phyloP scores from a whole-genome alignment of 192 early-diverging fungal genomes.

The Lobosporangium transversale region DNA sequence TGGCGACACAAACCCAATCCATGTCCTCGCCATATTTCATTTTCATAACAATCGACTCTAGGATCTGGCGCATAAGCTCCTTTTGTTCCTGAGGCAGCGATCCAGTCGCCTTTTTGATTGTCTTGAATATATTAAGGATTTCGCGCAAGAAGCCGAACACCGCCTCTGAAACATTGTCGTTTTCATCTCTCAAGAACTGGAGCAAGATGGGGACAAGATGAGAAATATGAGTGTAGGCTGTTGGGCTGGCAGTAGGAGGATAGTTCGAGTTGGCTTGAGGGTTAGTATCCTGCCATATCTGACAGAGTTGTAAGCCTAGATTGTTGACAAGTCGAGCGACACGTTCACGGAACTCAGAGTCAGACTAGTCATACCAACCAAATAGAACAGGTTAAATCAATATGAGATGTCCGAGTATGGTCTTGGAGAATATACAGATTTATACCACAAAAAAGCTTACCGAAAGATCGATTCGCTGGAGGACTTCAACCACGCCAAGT shows the following conservation, averaged over 20 bases:
- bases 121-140: slow-evolving; percentile 70
- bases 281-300: slow-evolving; percentile 65
- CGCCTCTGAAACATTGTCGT: slow-evolving; percentile 81
- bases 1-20: slow-evolving; percentile 63
- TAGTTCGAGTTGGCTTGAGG: slow-evolving; percentile 39
- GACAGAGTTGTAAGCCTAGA: slow-evolving; percentile 78
- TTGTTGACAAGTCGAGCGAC: slow-evolving; percentile 78
- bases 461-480: slow-evolving; percentile 37
- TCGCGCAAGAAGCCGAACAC: slow-evolving; percentile 82
- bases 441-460: too few species aligned
- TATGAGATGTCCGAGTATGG: too few species aligned
- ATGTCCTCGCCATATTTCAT: slow-evolving; percentile 93
- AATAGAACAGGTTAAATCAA: slow-evolving; percentile 1
- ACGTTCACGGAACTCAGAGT: slow-evolving; percentile 74
- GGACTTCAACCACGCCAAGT: slow-evolving; percentile 50
- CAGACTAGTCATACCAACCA: slow-evolving; percentile 42
- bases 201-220: slow-evolving; percentile 81
- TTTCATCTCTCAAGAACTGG: slow-evolving; percentile 82
- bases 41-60: slow-evolving; percentile 80
- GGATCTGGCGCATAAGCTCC: slow-evolving; percentile 62
- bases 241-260: slow-evolving; percentile 54
- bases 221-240: slow-evolving; percentile 75
- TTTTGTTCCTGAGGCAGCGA: slow-evolving; percentile 58
- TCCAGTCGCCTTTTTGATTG: slow-evolving; percentile 61
- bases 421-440: too few species aligned